Evolutionary conservation across 2,329 filamentous ascomycete species (phyloP).

Genomic region (Alternaria novae-zelandiae): DNA sequence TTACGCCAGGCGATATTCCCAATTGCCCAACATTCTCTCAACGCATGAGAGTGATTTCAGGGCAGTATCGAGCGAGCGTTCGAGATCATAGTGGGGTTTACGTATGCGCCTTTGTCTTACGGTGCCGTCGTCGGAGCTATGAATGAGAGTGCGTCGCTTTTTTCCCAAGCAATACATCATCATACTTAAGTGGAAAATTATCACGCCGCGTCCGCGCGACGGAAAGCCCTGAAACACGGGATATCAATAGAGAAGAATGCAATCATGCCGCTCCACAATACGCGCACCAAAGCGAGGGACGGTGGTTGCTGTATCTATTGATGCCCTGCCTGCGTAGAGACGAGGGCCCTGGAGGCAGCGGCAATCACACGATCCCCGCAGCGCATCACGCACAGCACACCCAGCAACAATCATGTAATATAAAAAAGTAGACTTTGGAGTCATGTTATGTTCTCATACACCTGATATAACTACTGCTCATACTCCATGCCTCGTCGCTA

Average conservation of each 20-base stretch:
- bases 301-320: background rate
- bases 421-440: slow-evolving; percentile 7
- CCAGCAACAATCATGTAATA: background rate
- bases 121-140: background rate
- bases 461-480: slow-evolving; percentile 7
- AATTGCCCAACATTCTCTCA: background rate
- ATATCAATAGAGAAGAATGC: background rate
- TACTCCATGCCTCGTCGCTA: slow-evolving; percentile 11
- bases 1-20: background rate
- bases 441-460: slow-evolving; percentile 18
- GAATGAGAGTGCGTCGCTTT: background rate
- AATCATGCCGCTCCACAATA: too few species aligned
- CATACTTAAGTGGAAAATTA: background rate
- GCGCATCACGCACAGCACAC: background rate
- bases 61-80: background rate
- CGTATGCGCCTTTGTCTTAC: background rate
- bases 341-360: background rate
- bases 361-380: background rate
- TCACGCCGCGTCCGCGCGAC: background rate
- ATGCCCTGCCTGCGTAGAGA: background rate
- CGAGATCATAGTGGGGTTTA: background rate
- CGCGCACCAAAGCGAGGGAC: background rate
- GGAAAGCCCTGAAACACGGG: background rate
- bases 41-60: background rate
- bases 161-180: background rate